Evolutionary conservation across 177 flowering plant species (phyloP).

Genomic region (Vitis hybrid): DNA sequence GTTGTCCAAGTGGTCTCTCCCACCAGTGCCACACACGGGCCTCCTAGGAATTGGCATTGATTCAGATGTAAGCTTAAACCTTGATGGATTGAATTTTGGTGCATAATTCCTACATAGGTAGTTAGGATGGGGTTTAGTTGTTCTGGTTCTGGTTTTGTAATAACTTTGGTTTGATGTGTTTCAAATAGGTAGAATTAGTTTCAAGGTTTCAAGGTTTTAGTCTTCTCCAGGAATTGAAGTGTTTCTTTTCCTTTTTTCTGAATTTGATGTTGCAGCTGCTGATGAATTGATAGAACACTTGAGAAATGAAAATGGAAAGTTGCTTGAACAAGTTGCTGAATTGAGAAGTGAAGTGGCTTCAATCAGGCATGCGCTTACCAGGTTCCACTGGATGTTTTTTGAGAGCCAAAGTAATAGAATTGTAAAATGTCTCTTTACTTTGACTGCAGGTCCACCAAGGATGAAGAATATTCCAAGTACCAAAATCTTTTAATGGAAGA

Average conservation of each 20-base stretch:
- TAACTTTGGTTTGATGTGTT: too few relatives aligned
- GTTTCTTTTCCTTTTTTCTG: background rate
- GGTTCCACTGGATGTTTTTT: background rate
- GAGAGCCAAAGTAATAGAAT: background rate
- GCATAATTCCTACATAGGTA: too few relatives aligned
- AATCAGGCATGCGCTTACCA: constrained; percentile 35
- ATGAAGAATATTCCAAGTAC: constrained; percentile 32
- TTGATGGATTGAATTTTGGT: too few relatives aligned
- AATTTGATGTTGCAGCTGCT: constrained; percentile 51
- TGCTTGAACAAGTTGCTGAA: constrained; percentile 36
- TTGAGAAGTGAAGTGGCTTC: constrained; percentile 47
- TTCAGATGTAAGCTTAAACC: too few relatives aligned
- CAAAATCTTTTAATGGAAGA: constrained; percentile 56
- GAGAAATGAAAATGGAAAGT: constrained; percentile 47
- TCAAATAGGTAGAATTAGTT: too few relatives aligned
- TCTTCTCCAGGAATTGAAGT: background rate
- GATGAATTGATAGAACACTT: constrained; percentile 65
- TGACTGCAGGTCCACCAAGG: constrained; percentile 44
- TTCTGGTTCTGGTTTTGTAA: too few relatives aligned
- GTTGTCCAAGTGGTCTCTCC: too few relatives aligned
- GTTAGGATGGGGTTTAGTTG: too few relatives aligned
- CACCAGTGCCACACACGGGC: too few relatives aligned
- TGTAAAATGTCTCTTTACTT: background rate
- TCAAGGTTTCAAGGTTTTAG: constrained; percentile 3
- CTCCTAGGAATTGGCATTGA: too few relatives aligned